Base-by-base conservation (phyloP, 129 eudicot genomes). In the Oenanthe sinensis region DNA sequence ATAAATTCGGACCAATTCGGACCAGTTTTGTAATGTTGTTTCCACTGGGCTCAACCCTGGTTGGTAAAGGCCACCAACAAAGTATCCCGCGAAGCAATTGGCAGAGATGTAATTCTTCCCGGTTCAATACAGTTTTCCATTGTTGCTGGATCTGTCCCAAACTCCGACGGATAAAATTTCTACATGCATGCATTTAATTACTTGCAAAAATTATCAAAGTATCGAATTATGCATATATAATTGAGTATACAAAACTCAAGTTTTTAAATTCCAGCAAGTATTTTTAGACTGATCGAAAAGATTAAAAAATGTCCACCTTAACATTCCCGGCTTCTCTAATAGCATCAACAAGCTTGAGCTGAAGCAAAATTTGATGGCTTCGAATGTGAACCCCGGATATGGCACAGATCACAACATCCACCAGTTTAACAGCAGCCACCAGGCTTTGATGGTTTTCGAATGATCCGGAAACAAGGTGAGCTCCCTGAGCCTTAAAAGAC, bases 281-380 rank as follows among this genome's bases (percentile, higher is more conserved):
- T 33, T 47, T 12, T 47, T 12, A 14, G 16, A 20, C 19, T 16
- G 0, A n/a, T n/a, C n/a, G n/a, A 49, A 52, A 20, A 2, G 10
- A 2, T 24, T 24, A 12, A 36, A 24, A n/a, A 28, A 3, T 26
- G n/a, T 13, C 84, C 36, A 93, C 98, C 98, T 90, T 87, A 40
- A 93, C 70, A 70, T 90, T 93, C 20, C 98, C 97, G 20, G 97
- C 97, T 76, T 93, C 91, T 79, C 86, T 90, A 39, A 93, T 93
- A 74, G 97, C 98, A 49, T 93, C 94, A 79, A 93, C 94, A 62
- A 93, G 89, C 87, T 90, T 90, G 67, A 93, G 96, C 81, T 93
- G 97, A 81, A 90, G 47, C 77, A 90, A 71, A 11, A 93, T 83
- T 10, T 89, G 87, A 62, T 93, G 98, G 75, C 90, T 89, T 45